Evolutionary conservation across 2,329 filamentous ascomycete genomes (phyloP), one percentile per base, ranked within the genome.

Genomic region (Penicillium glabrum): DNA sequence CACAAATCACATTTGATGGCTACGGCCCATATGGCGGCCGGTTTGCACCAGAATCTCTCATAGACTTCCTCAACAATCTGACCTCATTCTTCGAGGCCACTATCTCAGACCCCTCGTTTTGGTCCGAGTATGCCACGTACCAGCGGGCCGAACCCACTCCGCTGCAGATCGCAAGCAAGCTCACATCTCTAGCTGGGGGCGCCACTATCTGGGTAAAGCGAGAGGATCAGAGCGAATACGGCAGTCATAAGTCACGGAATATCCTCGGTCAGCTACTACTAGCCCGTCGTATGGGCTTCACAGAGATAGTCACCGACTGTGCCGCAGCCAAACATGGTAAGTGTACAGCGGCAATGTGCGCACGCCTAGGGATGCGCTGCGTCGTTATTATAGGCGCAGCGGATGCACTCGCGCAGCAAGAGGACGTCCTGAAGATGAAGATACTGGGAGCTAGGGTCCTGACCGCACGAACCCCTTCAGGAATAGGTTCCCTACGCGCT

Each of bases 1-100:
- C 64, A 45, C 61, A 51, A 33, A 55, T 67, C 26, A 61, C 57
- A 54, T 67, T 61, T 16, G 52, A 59, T 51, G 64, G 62, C 27
- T 69, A 67, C 52, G 67, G 67, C 31, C 41, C 56, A 14, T 69
- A 63, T 33, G 67, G 67, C 41, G 67, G 67, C 55, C 63, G 61
- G 54, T 69, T 68, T 37, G 66, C 61, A 26, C 63, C 67, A 44
- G 67, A 69, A 64, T 64, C 67, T 2, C 64, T 69, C 35, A 67
- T 69, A 56, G 61, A 59, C 19, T 64, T 67, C 51, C 57, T 69
- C 7, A 56, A 60, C 46, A 62, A 65, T 51, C 63, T 69, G 54
- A 64, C 63, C 43, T 61, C 59, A 41, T 59, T 62, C 44, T 69
- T 69, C 44, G 63, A 69, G 54, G 44, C 56, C 39, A 62, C 58